Conservation (phyloP, 495 filamentous ascomycete species). For the Penicillium psychrofluorescens region DNA sequence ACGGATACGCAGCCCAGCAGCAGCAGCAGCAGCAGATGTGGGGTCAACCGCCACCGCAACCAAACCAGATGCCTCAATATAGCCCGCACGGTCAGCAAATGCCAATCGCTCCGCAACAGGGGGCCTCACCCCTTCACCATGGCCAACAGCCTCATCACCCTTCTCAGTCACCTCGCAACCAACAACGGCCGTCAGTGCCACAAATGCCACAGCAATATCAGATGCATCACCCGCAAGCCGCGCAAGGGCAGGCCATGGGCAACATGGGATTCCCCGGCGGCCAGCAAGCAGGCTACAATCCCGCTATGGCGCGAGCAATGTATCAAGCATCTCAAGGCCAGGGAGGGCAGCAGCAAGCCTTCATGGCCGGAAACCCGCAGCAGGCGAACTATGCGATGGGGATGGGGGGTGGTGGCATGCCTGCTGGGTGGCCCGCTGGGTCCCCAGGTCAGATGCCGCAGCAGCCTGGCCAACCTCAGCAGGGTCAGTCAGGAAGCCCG, state of each 20-base stretch:
- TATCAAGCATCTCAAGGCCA: conserved; percentile 34
- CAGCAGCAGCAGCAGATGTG: conserved; percentile 38
- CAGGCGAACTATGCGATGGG: conserved; percentile 33
- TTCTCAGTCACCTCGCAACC: conserved; percentile 43
- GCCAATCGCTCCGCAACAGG: conserved; percentile 30
- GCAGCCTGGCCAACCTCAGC: conserved; percentile 38
- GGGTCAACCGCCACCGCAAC: conserved; percentile 48
- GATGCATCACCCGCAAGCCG: conserved; percentile 46
- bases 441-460: conserved; percentile 14
- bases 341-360: conserved; percentile 24
- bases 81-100: conserved; percentile 30
- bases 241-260: conserved; percentile 53
- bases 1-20: conserved; percentile 39
- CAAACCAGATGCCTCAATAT: conserved; percentile 45
- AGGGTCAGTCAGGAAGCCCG: conserved; percentile 36
- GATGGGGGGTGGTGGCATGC: conserved; percentile 33
- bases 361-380: conserved; percentile 32
- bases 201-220: conserved; percentile 37
- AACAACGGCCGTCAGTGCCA: conserved; percentile 30
- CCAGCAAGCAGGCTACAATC: conserved; percentile 24
- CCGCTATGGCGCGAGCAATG: conserved; percentile 32
- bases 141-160: conserved; percentile 39
- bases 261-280: conserved; percentile 34
- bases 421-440: conserved; percentile 28
- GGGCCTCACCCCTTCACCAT: conserved; percentile 37